These are phyloP conservation scores for Emmonsiellopsis sp. DNA, from an alignment of 2,329 filamentous ascomycete species.

Conservation along the genomic window DNA sequence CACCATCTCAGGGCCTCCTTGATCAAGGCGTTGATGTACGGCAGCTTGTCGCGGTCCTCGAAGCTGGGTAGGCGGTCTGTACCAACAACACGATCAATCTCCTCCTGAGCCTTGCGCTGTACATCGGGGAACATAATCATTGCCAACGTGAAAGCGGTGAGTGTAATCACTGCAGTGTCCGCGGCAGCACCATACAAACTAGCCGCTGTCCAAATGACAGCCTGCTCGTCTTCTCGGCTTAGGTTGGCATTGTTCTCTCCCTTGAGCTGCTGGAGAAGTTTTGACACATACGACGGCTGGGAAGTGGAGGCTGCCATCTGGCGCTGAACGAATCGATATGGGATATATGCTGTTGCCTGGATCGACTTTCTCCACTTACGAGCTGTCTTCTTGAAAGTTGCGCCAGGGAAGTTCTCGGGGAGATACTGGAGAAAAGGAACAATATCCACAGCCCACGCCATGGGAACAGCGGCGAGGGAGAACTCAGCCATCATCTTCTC, in stretches of 20 bases:
- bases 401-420: slow-evolving; percentile 39
- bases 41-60: slow-evolving; percentile 28
- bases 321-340: neutral
- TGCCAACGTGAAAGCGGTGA: slow-evolving; percentile 40
- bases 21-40: slow-evolving; percentile 31
- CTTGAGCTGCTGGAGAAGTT: slow-evolving; percentile 1
- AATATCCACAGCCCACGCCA: slow-evolving; percentile 39
- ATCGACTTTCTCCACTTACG: slow-evolving; percentile 22
- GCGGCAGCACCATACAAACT: slow-evolving; percentile 3
- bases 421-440: slow-evolving; percentile 35
- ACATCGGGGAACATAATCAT: slow-evolving; percentile 45
- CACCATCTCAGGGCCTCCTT: slow-evolving; percentile 31
- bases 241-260: slow-evolving; percentile 1
- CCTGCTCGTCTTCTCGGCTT: slow-evolving; percentile 2
- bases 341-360: slow-evolving; percentile 1
- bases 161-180: slow-evolving; percentile 4
- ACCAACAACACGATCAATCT: slow-evolving; percentile 33
- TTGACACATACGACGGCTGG: slow-evolving; percentile 4
- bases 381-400: slow-evolving; percentile 36
- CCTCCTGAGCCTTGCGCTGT: slow-evolving; percentile 42
- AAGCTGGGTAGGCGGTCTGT: slow-evolving; percentile 24
- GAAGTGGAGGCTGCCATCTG: neutral
- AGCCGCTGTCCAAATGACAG: slow-evolving; percentile 6
- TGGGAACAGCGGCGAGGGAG: slow-evolving; percentile 31
- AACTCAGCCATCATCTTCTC: slow-evolving; percentile 34